These are phyloP conservation scores for Globisporangium solare DNA, from an alignment of 352 stramenopile species.

Conservation along the genomic window DNA sequence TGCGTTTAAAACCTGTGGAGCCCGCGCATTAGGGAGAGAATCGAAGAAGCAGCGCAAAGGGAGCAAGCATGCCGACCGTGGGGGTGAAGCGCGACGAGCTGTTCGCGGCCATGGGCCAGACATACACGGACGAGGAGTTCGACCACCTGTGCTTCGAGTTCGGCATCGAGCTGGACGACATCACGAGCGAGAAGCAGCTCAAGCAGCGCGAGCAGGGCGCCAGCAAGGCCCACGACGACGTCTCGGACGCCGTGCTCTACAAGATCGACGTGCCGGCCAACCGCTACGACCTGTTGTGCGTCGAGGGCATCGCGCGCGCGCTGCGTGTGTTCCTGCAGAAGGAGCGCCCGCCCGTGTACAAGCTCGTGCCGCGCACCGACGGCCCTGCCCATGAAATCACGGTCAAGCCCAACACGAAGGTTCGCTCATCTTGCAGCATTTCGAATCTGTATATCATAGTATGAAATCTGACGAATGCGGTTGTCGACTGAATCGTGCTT, in stretches of 20 bases:
- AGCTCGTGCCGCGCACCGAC: constrained; percentile 48
- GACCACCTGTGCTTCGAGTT: constrained; percentile 99
- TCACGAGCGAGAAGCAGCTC: constrained; percentile 85
- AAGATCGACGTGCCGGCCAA: constrained; percentile 99
- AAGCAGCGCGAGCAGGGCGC: constrained; percentile 81
- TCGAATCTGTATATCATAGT: not conserved
- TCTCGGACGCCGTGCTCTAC: constrained; percentile 94
- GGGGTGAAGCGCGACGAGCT: constrained; percentile 96
- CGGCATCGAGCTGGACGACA: constrained; percentile 96
- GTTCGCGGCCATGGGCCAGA: constrained; percentile 95
- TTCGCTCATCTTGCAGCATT: constrained; percentile 10
- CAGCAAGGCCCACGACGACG: constrained; percentile 49
- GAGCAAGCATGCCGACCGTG: constrained; percentile 95
- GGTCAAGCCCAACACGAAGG: constrained; percentile 84
- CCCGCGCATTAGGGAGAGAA: constrained; percentile 5
- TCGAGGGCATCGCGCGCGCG: constrained; percentile 96
- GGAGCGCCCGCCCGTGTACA: constrained; percentile 88
- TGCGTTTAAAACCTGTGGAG: constrained; percentile 3
- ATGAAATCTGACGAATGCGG: not conserved
- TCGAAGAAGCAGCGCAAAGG: constrained; percentile 1
- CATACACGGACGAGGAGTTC: constrained; percentile 98
- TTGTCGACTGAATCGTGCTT: not conserved
- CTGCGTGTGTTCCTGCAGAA: constrained; percentile 97
- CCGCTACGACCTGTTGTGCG: constrained; percentile 98
- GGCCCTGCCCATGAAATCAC: constrained; percentile 77